Evolutionary conservation across 2,329 filamentous ascomycete genomes (phyloP).

Genomic region (Zymoseptoria pseudotritici): DNA sequence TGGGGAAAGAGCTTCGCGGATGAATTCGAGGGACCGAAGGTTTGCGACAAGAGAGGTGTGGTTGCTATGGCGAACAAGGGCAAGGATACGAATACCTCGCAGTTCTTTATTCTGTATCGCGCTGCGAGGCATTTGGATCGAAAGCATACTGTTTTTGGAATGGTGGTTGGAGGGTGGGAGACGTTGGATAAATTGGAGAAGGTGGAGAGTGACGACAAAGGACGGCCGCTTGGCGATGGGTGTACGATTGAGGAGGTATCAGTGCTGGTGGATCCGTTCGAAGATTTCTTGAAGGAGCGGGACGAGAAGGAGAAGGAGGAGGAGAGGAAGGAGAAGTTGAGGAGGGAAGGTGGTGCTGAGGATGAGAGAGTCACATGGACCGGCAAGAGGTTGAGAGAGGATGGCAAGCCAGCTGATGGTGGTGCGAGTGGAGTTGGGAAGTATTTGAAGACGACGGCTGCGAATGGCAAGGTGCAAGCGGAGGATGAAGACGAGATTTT

Average conservation of each 20-base stretch:
- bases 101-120: conserved; percentile 92
- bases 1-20: conserved; percentile 95
- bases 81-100: conserved; percentile 91
- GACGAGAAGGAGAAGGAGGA: conserved; percentile 50
- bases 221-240: conserved; percentile 62
- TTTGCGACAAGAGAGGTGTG: conserved; percentile 73
- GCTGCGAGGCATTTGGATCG: conserved; percentile 77
- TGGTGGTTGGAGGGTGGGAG: conserved; percentile 64
- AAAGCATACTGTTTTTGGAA: conserved; percentile 96
- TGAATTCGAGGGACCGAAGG: conserved; percentile 81
- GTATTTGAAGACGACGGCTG: conserved; percentile 60
- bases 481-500: conserved; percentile 47
- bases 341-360: conserved; percentile 62
- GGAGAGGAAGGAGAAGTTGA: conserved; percentile 56
- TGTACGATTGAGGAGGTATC: conserved; percentile 76
- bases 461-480: conserved; percentile 22
- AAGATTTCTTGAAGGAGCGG: conserved; percentile 72
- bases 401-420: conserved; percentile 51
- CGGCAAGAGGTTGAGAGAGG: conserved; percentile 73
- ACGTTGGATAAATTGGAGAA: conserved; percentile 70
- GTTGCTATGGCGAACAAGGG: conserved; percentile 97
- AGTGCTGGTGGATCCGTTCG: conserved; percentile 89
- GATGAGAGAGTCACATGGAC: conserved; percentile 95
- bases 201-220: conserved; percentile 64
- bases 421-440: conserved; percentile 58